phyloP scores from a whole-genome alignment of 2,329 filamentous ascomycete species.

The Fusarium virguliforme region DNA sequence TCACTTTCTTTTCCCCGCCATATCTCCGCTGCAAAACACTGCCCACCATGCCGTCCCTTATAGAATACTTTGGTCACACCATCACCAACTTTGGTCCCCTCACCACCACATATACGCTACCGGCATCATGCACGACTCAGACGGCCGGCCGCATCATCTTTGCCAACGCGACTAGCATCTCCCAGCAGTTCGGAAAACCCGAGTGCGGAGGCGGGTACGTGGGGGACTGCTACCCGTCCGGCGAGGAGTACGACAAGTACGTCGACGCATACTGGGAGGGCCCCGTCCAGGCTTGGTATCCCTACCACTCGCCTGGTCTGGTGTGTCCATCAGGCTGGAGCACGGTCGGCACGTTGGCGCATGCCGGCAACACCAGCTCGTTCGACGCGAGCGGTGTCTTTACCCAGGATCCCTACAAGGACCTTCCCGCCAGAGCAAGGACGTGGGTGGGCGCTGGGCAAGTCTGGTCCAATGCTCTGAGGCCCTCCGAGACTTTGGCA shows the following conservation, averaged over 20 bases:
- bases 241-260: conserved; percentile 33
- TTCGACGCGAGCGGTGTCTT: conserved; percentile 29
- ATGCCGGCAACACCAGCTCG: conserved; percentile 12
- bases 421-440: not conserved
- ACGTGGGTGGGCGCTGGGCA: conserved; percentile 4
- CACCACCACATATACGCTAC: conserved; percentile 52
- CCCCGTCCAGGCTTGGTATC: not conserved
- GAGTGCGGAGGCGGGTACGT: conserved; percentile 21
- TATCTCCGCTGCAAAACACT: not conserved
- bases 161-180: conserved; percentile 3
- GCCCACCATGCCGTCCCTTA: conserved; percentile 48
- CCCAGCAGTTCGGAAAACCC: conserved; percentile 8
- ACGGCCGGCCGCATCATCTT: conserved; percentile 24
- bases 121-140: conserved; percentile 41
- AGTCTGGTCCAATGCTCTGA: conserved; percentile 23
- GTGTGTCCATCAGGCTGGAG: conserved; percentile 48
- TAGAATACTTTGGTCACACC: conserved; percentile 40
- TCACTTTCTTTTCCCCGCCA: not conserved
- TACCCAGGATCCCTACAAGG: conserved; percentile 13
- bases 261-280: not conserved
- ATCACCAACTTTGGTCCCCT: conserved; percentile 53
- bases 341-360: conserved; percentile 41
- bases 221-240: conserved; percentile 46
- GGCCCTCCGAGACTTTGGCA: conserved; percentile 8
- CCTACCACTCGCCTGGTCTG: conserved; percentile 13